phyloP scores from a whole-genome alignment of 495 filamentous ascomycete species.

The Pseudomonodictys pantanalensis region DNA sequence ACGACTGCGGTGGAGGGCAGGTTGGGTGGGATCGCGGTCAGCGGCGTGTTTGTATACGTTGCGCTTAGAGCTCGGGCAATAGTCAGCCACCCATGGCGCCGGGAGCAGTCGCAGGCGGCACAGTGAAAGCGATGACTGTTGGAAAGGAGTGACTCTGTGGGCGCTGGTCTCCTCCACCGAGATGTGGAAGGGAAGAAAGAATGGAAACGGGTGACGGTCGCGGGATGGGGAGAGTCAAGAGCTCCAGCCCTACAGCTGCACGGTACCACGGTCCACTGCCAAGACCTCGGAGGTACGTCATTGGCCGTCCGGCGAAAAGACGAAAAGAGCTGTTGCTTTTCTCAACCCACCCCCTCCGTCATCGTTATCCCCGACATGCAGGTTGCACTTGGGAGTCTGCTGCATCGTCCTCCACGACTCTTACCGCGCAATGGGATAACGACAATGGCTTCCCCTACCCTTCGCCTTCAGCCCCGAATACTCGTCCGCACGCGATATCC shows the following conservation, averaged over 20 bases:
- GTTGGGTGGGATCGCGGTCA: neutral
- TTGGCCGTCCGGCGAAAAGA: neutral
- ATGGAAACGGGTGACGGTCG: too few species aligned
- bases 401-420: too few species aligned
- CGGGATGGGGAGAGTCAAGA: neutral
- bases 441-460: too few species aligned
- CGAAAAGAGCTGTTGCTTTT: constrained; percentile 16
- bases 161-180: too few species aligned
- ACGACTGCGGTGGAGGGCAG: neutral
- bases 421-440: too few species aligned
- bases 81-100: constrained; percentile 1
- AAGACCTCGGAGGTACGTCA: constrained; percentile 11
- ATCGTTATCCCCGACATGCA: too few species aligned
- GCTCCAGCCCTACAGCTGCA: neutral
- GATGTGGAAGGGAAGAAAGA: too few species aligned
- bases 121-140: too few species aligned
- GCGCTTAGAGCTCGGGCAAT: constrained; percentile 20
- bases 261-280: neutral
- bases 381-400: too few species aligned
- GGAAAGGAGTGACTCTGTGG: too few species aligned
- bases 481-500: constrained; percentile 22
- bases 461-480: constrained; percentile 41
- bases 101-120: neutral
- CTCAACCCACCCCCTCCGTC: neutral
- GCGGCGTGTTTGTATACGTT: constrained; percentile 20